Conservation (phyloP, 2,329 filamentous ascomycete genomes). For the Cordyceps cateniannulata region DNA sequence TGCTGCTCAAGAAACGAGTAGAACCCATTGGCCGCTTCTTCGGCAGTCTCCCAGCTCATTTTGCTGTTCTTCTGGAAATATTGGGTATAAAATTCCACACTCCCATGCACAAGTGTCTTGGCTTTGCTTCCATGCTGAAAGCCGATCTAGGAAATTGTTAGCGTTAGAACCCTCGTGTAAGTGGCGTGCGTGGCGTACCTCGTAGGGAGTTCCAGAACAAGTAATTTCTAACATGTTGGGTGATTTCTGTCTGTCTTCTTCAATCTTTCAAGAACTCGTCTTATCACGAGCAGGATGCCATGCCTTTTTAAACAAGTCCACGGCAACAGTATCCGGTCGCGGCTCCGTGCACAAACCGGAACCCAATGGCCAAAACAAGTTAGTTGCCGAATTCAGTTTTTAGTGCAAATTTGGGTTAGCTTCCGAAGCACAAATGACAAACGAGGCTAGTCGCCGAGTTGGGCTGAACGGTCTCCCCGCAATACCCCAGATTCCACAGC, state of each 20-base stretch:
- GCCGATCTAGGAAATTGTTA: neutral
- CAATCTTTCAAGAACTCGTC: neutral
- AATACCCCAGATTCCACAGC: neutral
- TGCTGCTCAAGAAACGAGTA: slow-evolving; percentile 1
- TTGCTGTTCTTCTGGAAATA: neutral
- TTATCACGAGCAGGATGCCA: neutral
- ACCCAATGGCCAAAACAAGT: neutral
- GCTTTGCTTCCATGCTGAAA: neutral
- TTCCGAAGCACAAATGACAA: neutral
- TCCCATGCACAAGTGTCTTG: neutral
- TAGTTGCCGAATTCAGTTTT: neutral
- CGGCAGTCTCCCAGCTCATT: neutral
- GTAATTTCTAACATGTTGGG: neutral
- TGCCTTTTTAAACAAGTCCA: neutral
- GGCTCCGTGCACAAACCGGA: neutral
- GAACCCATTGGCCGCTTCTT: neutral
- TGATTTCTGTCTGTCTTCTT: neutral
- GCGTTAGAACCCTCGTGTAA: neutral
- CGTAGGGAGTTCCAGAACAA: slow-evolving; percentile 2
- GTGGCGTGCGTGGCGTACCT: neutral
- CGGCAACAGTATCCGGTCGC: neutral
- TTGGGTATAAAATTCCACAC: neutral
- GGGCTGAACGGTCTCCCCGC: neutral
- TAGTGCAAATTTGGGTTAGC: neutral
- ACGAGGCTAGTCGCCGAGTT: neutral